These are phyloP conservation scores for Didymellaceae sp. DNA, from an alignment of 2,329 filamentous ascomycete genomes.

Conservation along the genomic window DNA sequence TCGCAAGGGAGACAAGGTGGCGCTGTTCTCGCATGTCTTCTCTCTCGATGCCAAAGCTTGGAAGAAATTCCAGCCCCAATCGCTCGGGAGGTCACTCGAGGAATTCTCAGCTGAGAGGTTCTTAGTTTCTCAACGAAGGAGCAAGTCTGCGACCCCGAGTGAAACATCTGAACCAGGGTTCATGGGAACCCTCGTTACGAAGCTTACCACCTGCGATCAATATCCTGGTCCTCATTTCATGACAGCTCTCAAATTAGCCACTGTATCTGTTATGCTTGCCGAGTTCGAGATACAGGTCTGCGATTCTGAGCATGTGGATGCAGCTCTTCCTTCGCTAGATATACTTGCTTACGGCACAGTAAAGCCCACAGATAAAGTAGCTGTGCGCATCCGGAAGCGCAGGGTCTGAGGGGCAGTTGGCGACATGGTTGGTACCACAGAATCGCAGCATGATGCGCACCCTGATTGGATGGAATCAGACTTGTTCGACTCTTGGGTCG, in stretches of 20 bases:
- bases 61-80: constrained; percentile 26
- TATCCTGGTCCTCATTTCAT: constrained; percentile 22
- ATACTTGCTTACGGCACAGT: constrained; percentile 30
- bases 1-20: constrained; percentile 21
- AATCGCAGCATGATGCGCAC: background rate
- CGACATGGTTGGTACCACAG: too few species aligned
- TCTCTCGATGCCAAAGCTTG: constrained; percentile 33
- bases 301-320: constrained; percentile 28
- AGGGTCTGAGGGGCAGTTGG: too few species aligned
- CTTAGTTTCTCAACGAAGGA: constrained; percentile 15
- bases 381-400: constrained; percentile 37
- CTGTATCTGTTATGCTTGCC: constrained; percentile 30
- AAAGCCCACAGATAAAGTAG: constrained; percentile 27
- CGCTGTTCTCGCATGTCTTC: constrained; percentile 35
- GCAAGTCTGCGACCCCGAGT: background rate
- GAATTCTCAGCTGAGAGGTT: constrained; percentile 41
- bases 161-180: background rate
- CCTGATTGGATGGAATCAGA: background rate
- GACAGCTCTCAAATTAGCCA: constrained; percentile 29
- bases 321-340: constrained; percentile 22
- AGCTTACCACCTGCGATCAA: constrained; percentile 21
- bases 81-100: constrained; percentile 27
- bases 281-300: constrained; percentile 39
- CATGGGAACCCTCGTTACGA: constrained; percentile 23
- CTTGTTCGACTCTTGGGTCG: too few species aligned